A percentile compares a stretch with the other conserved stretches of the same genome.
Conservation (phyloP, 768 basidiomycete genomes). For the Tubosaeta sp. region DNA sequence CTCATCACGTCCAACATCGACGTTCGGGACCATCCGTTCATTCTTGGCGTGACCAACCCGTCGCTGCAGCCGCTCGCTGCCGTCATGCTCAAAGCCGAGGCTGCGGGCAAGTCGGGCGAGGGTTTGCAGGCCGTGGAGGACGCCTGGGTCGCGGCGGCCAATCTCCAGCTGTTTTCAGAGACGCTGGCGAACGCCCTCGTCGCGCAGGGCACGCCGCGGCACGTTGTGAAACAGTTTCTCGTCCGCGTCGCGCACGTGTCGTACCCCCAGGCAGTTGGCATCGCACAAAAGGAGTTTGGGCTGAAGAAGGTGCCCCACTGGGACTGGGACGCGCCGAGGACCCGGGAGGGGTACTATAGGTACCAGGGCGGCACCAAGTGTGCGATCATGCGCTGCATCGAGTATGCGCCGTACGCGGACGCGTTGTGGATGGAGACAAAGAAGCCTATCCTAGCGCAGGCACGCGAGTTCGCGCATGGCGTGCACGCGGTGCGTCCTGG, state of each 20-base stretch:
- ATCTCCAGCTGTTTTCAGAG: constrained; percentile 73
- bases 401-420: constrained; percentile 93
- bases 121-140: constrained; percentile 88
- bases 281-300: constrained; percentile 79
- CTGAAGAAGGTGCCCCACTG: constrained; percentile 75
- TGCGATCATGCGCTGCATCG: constrained; percentile 86
- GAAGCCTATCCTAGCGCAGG: constrained; percentile 88
- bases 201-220: constrained; percentile 50
- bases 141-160: constrained; percentile 75
- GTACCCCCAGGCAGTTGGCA: constrained; percentile 59
- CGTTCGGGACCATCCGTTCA: constrained; percentile 95
- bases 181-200: constrained; percentile 64
- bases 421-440: constrained; percentile 97
- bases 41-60: constrained; percentile 85
- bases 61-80: constrained; percentile 63
- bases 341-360: constrained; percentile 94
- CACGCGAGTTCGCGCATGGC: constrained; percentile 85
- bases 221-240: constrained; percentile 57
- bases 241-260: constrained; percentile 63
- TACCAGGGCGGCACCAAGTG: constrained; percentile 97
- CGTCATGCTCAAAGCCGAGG: constrained; percentile 82
- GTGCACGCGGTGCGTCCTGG: constrained; percentile 79
- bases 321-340: constrained; percentile 93
- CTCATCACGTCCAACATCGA: constrained; percentile 97
- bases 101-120: constrained; percentile 71